phyloP scores from a whole-genome alignment of 306 rosid genomes.

The Prunus campanulata region DNA sequence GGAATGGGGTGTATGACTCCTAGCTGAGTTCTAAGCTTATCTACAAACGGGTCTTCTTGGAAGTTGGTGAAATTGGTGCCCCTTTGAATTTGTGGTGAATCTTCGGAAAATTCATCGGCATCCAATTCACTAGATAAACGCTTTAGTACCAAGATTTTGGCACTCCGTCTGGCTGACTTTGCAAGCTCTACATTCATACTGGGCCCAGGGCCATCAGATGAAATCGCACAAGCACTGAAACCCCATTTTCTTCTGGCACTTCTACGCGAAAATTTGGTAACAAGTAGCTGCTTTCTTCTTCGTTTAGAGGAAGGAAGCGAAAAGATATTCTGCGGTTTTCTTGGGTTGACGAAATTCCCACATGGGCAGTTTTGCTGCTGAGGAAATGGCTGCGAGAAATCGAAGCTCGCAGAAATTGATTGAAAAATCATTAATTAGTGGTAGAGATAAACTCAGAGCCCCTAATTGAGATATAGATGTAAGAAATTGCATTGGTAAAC shows the following conservation, averaged over 20 bases:
- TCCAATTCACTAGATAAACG: conserved; percentile 46
- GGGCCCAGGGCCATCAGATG: conserved; percentile 33
- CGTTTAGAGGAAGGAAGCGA: conserved; percentile 33
- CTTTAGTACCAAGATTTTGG: conserved; percentile 51
- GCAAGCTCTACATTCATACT: conserved; percentile 35
- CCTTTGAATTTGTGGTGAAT: conserved; percentile 41
- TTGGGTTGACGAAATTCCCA: conserved; percentile 9
- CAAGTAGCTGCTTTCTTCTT: conserved; percentile 34
- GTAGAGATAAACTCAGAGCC: conserved; percentile 19
- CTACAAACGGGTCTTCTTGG: conserved; percentile 84
- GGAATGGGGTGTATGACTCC: conserved; percentile 97
- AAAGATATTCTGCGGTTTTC: not conserved
- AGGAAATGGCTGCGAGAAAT: conserved; percentile 31
- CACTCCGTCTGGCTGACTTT: conserved; percentile 36
- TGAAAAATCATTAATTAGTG: conserved; percentile 58
- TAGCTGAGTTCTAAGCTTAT: conserved; percentile 87
- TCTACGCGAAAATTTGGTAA: conserved; percentile 27
- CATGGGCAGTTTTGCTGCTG: conserved; percentile 53
- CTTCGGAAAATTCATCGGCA: conserved; percentile 31
- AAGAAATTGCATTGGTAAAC: conserved; percentile 36
- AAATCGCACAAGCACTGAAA: conserved; percentile 35
- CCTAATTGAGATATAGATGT: conserved; percentile 7
- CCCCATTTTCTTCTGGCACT: conserved; percentile 42
- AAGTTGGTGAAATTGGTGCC: conserved; percentile 63
- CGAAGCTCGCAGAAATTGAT: conserved; percentile 40